Base-by-base conservation (phyloP, 306 rosid genomes). In the Cucurbita maxima region DNA sequence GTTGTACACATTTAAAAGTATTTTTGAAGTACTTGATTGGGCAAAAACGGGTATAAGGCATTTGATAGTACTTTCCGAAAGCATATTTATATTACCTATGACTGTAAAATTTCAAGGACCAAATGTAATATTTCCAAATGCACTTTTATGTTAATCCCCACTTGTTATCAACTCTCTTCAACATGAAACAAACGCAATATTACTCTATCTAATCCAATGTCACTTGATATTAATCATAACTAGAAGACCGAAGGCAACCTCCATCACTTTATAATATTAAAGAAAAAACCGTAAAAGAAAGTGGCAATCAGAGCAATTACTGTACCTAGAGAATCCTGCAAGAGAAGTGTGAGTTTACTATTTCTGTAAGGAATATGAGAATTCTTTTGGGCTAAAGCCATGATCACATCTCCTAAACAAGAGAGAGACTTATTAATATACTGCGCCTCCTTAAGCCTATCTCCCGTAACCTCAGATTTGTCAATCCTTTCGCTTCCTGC, bases 401-500 rank as follows among this genome's bases (percentile, higher is more conserved):
- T 84, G 75, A 94, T 94, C 62, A 94, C 99, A 75, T 94, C 99
- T 75, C 97, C 99, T 82, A 94, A 81, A 83, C 99, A 91, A 45
- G 99, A 91, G 76, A 94, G 95, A 74, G 99, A 94, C 82, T 85
- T 94, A 75, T 94, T 94, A 56, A 94, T 91, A 75, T 80, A 91
- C 56, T 80, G 96, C 52, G 99, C 97, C 81, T 94, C 97, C 85
- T 86, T 94, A 50, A 94, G 88, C 83, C 95, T 80, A 19, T 94
- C 99, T 76, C 99, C 99, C 1, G 92, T 87, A 45, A 91, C 97
- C 82, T 94, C 96, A 3, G 97, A 94, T 81, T 87, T 89, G 86
- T 94, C 95, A 12, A 94, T 96, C 71, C 97, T 80, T 79, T 94
- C 99, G 15, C 99, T 94, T 82, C 99, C 99, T 4, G 99, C 99